Percentiles rank a stretch among this genome's conserved stretches.
phyloP scores from a whole-genome alignment of 2,329 filamentous ascomycete genomes.

The Xylariales sp. region DNA sequence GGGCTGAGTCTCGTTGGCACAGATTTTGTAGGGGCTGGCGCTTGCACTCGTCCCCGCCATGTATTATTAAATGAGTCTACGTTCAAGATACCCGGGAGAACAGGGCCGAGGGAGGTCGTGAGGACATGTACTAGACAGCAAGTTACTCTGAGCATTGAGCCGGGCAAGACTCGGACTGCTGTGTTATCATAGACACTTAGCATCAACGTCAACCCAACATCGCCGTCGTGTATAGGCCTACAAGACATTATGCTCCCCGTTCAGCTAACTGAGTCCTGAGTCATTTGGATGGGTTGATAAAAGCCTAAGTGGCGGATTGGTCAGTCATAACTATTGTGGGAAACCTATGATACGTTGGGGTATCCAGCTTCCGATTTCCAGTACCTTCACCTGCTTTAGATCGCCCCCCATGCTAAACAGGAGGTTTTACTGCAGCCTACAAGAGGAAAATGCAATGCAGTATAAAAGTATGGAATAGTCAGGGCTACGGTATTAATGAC shows the following conservation, averaged over 20 bases:
- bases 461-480: background rate
- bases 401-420: too few species aligned
- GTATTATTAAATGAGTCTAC: slow-evolving; percentile 27
- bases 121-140: background rate
- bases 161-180: background rate
- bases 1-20: slow-evolving; percentile 1
- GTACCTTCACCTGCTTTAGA: too few species aligned
- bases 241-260: background rate
- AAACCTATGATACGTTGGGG: too few species aligned
- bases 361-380: too few species aligned
- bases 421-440: too few species aligned
- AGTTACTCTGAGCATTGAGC: background rate
- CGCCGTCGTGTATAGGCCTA: slow-evolving; percentile 8
- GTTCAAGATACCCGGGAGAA: slow-evolving; percentile 29
- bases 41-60: slow-evolving; percentile 7
- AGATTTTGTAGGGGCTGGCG: slow-evolving; percentile 1
- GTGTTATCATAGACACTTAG: slow-evolving; percentile 13
- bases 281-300: too few species aligned
- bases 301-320: too few species aligned
- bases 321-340: too few species aligned
- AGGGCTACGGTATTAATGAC: background rate
- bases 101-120: slow-evolving; percentile 2
- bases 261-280: background rate
- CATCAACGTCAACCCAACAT: slow-evolving; percentile 7
- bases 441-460: too few species aligned